Percentiles rank a stretch among this genome's conserved stretches.
phyloP scores from a whole-genome alignment of 2,329 filamentous ascomycete genomes.

The Myriosclerotinia duriaeana region DNA sequence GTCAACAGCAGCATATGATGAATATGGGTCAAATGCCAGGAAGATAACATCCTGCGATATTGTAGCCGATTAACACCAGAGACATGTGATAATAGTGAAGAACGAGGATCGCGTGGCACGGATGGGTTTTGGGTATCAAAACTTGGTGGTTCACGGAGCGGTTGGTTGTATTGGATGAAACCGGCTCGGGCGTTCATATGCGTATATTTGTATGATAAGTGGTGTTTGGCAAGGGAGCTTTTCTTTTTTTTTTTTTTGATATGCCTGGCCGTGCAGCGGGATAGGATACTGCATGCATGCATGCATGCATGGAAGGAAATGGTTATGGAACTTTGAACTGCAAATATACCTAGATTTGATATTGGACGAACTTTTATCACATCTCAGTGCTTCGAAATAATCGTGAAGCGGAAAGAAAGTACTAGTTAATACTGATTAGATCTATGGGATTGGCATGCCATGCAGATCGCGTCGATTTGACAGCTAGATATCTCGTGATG shows the following conservation, averaged over 20 bases:
- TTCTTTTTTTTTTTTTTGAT: not conserved
- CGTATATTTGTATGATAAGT: constrained; percentile 14
- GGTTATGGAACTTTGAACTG: not conserved
- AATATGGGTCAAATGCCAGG: constrained; percentile 23
- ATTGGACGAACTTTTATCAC: not conserved
- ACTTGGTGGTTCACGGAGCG: constrained; percentile 3
- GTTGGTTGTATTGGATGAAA: constrained; percentile 7
- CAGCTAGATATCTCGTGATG: not conserved
- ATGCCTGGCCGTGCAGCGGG: constrained; percentile 1
- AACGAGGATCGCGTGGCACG: not conserved
- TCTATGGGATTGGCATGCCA: not conserved
- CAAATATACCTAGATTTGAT: constrained; percentile 12
- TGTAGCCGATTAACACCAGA: not conserved
- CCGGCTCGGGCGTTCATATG: constrained; percentile 2
- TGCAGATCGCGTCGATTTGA: not conserved
- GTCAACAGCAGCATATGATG: constrained; percentile 31
- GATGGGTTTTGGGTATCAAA: constrained; percentile 19
- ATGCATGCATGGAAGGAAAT: not conserved
- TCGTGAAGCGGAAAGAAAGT: not conserved
- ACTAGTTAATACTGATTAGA: no score
- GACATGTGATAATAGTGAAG: not conserved
- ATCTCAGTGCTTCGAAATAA: not conserved
- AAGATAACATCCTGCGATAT: not conserved
- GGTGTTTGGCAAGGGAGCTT: not conserved
- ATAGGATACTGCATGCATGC: constrained; percentile 8